Evolutionary conservation across 148 eudicot species (phyloP).

Genomic region (Rhododendron molle): DNA sequence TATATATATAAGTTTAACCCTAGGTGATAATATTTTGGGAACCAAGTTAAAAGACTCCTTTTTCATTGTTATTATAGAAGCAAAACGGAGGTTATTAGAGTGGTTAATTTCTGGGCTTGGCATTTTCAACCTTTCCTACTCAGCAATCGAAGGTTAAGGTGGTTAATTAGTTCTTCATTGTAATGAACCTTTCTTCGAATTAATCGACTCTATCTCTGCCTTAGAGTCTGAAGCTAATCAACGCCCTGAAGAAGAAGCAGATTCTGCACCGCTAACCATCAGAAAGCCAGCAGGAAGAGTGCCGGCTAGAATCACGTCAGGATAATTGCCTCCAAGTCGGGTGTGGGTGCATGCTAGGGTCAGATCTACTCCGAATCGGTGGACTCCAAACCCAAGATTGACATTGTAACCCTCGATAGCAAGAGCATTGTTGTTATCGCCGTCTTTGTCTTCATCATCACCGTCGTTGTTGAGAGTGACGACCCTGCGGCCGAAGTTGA

Average conservation of each 20-base stretch:
- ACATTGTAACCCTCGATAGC: not conserved
- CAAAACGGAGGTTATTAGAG: too few species aligned
- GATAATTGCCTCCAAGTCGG: not conserved
- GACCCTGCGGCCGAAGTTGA: not conserved
- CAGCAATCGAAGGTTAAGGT: too few species aligned
- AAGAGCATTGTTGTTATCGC: not conserved
- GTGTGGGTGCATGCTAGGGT: not conserved
- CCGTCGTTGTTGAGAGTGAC: not conserved
- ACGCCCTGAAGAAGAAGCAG: not conserved
- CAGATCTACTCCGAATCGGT: not conserved
- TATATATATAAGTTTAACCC: too few species aligned
- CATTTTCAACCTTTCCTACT: too few species aligned
- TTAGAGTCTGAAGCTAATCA: not conserved
- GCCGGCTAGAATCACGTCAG: not conserved
- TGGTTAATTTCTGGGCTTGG: too few species aligned
- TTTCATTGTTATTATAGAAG: too few species aligned
- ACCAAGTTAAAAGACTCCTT: too few species aligned
- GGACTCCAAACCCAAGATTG: not conserved
- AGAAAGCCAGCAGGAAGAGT: not conserved
- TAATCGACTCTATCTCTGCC: not conserved
- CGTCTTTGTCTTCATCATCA: not conserved
- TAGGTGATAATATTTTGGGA: too few species aligned
- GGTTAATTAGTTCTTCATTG: too few species aligned
- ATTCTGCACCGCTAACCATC: not conserved
- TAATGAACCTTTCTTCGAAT: too few species aligned